Evolutionary conservation across 1,139 yeast species (phyloP).

Genomic region (Wickerhamiella pararugosa): DNA sequence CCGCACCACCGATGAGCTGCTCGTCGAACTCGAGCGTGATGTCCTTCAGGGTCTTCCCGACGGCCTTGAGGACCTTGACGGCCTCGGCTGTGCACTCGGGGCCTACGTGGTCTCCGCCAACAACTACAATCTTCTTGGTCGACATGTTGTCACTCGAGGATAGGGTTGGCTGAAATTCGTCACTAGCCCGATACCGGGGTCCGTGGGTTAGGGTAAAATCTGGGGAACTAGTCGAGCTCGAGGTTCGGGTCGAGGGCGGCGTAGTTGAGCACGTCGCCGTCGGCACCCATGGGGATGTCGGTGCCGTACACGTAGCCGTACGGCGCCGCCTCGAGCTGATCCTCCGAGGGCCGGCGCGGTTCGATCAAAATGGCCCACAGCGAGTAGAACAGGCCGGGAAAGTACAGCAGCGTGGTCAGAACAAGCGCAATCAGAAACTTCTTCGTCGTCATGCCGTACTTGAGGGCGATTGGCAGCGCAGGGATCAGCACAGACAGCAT

Average conservation of each 20-base stretch:
- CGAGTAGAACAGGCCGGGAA: conserved; percentile 5
- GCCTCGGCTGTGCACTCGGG: conserved; percentile 83
- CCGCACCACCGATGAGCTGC: conserved; percentile 94
- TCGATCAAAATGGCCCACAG: conserved; percentile 1
- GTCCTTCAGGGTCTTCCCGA: conserved; percentile 44
- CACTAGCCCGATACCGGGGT: background rate
- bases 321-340: conserved; percentile 4
- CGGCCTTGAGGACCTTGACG: conserved; percentile 71
- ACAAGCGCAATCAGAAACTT: conserved; percentile 1
- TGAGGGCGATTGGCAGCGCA: conserved; percentile 3
- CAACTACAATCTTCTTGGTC: conserved; percentile 60
- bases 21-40: conserved; percentile 60
- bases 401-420: conserved; percentile 2
- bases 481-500: conserved; percentile 3
- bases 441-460: conserved; percentile 4
- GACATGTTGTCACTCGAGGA: background rate
- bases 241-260: background rate
- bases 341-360: conserved; percentile 2
- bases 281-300: background rate
- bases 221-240: background rate
- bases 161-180: background rate
- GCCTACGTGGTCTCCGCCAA: conserved; percentile 97
- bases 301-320: conserved; percentile 4
- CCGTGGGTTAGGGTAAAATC: conserved; percentile 1
- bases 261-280: conserved; percentile 1